Conservation (phyloP, 192 early-diverging fungal genomes). For the Coemansia sp. region DNA sequence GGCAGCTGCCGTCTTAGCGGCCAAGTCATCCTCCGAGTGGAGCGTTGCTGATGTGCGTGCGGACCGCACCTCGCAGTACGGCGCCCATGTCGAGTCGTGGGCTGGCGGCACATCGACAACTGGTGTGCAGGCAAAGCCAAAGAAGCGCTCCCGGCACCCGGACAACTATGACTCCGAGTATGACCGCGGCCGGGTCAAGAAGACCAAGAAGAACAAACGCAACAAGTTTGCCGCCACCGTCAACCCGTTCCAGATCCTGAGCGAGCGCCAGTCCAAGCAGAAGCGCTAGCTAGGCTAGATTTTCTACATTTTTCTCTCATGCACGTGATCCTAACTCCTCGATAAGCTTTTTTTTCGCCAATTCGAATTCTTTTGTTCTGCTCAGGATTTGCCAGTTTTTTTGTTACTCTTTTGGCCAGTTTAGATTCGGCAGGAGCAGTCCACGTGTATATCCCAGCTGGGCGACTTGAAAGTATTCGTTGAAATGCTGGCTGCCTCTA, state of each 20-base stretch:
- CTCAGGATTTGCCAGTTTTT: not conserved
- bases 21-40: conserved; percentile 50
- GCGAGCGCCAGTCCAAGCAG: conserved; percentile 33
- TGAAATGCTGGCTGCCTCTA: conserved; percentile 20
- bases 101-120: conserved; percentile 38
- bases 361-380: not conserved
- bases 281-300: conserved; percentile 1
- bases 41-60: conserved; percentile 21
- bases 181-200: conserved; percentile 69
- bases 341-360: conserved; percentile 2
- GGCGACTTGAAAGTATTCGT: too few relatives aligned
- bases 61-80: conserved; percentile 52
- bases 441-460: too few relatives aligned
- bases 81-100: conserved; percentile 54
- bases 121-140: conserved; percentile 25
- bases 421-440: too few relatives aligned
- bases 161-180: conserved; percentile 68
- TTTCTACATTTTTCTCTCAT: not conserved
- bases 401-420: too few relatives aligned
- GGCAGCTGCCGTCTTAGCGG: conserved; percentile 47
- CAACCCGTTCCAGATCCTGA: conserved; percentile 48
- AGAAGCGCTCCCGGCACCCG: conserved; percentile 53
- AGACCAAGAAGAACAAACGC: conserved; percentile 61
- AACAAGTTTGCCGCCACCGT: conserved; percentile 33
- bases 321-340: not conserved